Conservation (phyloP, 2,329 filamentous ascomycete genomes). For the Penicillium expansum region DNA sequence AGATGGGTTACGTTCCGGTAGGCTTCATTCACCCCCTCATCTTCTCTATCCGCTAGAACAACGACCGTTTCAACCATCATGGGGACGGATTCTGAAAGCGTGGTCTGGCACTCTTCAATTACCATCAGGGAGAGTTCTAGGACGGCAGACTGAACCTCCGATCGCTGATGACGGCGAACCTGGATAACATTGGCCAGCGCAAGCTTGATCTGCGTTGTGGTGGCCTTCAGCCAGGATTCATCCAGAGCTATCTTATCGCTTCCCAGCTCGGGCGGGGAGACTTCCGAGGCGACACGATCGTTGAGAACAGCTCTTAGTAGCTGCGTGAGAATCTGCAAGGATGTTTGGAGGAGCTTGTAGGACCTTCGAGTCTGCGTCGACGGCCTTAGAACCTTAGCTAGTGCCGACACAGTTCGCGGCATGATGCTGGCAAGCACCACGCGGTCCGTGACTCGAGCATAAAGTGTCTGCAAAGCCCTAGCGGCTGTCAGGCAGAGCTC, state of each 20-base stretch:
- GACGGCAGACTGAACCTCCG: constrained; percentile 66
- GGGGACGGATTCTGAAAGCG: constrained; percentile 65
- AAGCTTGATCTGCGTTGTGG: constrained; percentile 75
- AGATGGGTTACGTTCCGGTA: constrained; percentile 56
- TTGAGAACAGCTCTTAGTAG: constrained; percentile 48
- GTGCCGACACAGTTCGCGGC: constrained; percentile 78
- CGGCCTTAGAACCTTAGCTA: constrained; percentile 72
- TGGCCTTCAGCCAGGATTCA: constrained; percentile 73
- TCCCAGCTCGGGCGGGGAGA: constrained; percentile 24
- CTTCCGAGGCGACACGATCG: constrained; percentile 38
- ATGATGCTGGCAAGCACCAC: constrained; percentile 81
- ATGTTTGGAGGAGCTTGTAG: constrained; percentile 62
- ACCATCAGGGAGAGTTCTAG: constrained; percentile 69
- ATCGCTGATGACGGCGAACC: constrained; percentile 66
- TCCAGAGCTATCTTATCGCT: constrained; percentile 44
- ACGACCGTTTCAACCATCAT: constrained; percentile 82
- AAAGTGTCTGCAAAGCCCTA: constrained; percentile 61
- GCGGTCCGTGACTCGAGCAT: constrained; percentile 64
- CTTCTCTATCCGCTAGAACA: constrained; percentile 57
- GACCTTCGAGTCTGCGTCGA: constrained; percentile 61
- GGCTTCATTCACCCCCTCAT: constrained; percentile 38
- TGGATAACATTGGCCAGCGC: constrained; percentile 76
- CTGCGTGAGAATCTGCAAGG: constrained; percentile 57
- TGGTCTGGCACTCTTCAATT: constrained; percentile 73
- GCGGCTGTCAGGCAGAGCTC: constrained; percentile 71